Percentiles rank a stretch among this genome's conserved stretches.
Conservation (phyloP, 345 rosid species). For the Reutealis trisperma region DNA sequence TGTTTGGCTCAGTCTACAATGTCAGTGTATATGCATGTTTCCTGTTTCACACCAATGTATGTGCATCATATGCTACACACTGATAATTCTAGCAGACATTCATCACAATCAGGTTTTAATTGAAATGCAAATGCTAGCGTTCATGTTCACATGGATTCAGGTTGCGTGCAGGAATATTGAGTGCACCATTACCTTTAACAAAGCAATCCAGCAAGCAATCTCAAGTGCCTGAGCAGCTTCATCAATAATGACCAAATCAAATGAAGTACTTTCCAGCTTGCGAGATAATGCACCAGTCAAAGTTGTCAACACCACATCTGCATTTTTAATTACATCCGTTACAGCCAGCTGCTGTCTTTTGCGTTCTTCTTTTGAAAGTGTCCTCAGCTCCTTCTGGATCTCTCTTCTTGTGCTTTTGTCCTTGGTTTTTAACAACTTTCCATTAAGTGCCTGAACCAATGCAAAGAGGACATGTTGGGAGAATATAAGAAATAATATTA, state of each 20-base stretch:
- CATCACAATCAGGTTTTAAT: not conserved
- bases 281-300: constrained; percentile 83
- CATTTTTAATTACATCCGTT: constrained; percentile 75
- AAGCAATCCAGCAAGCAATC: constrained; percentile 93
- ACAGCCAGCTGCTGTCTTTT: constrained; percentile 98
- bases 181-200: constrained; percentile 58
- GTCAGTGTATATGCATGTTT: not conserved
- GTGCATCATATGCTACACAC: not conserved
- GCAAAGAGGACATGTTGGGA: constrained; percentile 8
- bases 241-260: constrained; percentile 92
- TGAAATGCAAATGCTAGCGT: not conserved
- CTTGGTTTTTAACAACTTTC: constrained; percentile 79
- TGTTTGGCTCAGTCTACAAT: too few species aligned
- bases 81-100: not conserved
- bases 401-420: constrained; percentile 79
- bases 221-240: constrained; percentile 99
- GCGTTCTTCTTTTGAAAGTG: constrained; percentile 84
- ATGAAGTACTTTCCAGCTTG: constrained; percentile 67
- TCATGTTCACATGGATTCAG: not conserved
- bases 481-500: constrained; percentile 4
- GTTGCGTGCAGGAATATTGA: not conserved
- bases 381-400: constrained; percentile 83
- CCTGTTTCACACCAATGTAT: not conserved
- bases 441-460: constrained; percentile 61
- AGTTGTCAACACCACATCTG: constrained; percentile 82